phyloP scores from a whole-genome alignment of 2,329 filamentous ascomycete species.

The Ophiostoma fasciatum region DNA sequence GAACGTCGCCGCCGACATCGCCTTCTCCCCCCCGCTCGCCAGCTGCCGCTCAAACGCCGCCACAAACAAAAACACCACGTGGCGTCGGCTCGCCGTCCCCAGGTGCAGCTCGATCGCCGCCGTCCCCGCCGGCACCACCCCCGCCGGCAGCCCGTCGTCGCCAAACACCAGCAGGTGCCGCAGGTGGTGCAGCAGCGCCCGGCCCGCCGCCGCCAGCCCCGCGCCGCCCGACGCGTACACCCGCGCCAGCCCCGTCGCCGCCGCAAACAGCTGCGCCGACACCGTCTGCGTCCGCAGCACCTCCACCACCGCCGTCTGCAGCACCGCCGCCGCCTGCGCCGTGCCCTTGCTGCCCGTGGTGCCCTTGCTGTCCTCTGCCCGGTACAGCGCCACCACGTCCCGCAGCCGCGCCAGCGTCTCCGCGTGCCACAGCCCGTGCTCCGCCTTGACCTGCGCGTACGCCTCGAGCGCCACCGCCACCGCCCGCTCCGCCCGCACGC shows the following conservation, averaged over 20 bases:
- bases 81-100: constrained; percentile 18
- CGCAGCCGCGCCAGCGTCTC: constrained; percentile 27
- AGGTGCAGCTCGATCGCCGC: constrained; percentile 23
- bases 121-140: constrained; percentile 17
- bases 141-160: no score
- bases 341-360: no score
- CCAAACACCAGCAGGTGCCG: constrained; percentile 35
- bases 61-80: constrained; percentile 27
- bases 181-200: constrained; percentile 31
- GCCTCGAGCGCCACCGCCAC: constrained; percentile 25
- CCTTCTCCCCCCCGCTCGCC: constrained; percentile 18
- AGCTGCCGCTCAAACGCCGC: constrained; percentile 28
- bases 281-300: constrained; percentile 21
- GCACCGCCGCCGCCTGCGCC: constrained; percentile 22
- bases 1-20: constrained; percentile 20
- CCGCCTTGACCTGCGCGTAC: constrained; percentile 26
- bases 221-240: constrained; percentile 29
- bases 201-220: constrained; percentile 23
- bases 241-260: constrained; percentile 29
- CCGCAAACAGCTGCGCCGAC: constrained; percentile 32
- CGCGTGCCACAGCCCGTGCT: constrained; percentile 30
- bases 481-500: constrained; percentile 22
- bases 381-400: constrained; percentile 27
- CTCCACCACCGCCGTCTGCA: constrained; percentile 26
- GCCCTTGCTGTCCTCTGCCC: constrained; percentile 23